phyloP scores from a whole-genome alignment of 2,329 filamentous ascomycete species.

The Colletotrichum eremochloae region DNA sequence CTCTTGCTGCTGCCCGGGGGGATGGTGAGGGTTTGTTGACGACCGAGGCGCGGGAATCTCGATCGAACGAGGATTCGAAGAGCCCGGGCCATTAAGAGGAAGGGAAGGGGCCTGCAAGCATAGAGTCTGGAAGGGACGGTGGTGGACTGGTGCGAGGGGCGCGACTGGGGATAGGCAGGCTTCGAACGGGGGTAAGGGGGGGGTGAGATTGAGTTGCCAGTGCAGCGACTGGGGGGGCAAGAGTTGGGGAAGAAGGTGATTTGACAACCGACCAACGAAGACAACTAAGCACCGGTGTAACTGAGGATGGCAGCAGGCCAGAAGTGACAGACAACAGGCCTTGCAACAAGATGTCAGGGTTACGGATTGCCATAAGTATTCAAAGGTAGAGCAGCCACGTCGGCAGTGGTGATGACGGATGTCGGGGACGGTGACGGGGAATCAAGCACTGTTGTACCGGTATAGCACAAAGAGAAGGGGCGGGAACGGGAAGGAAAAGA shows the following conservation, averaged over 20 bases:
- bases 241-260: not conserved
- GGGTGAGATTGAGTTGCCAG: conserved; percentile 11
- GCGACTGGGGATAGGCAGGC: conserved; percentile 28
- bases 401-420: not conserved
- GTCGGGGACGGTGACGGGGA: not conserved
- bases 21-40: not conserved
- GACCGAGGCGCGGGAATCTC: conserved; percentile 13
- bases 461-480: not conserved
- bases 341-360: not conserved
- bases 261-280: conserved; percentile 1
- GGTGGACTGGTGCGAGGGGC: not conserved
- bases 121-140: conserved; percentile 6
- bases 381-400: not conserved
- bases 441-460: not conserved
- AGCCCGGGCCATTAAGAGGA: conserved; percentile 13
- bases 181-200: not conserved
- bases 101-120: conserved; percentile 32
- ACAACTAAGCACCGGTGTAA: not conserved
- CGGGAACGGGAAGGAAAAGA: conserved; percentile 13
- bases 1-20: conserved; percentile 1
- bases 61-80: conserved; percentile 11
- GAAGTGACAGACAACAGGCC: not conserved
- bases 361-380: not conserved
- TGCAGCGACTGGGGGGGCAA: conserved; percentile 11
- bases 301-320: not conserved